Evolutionary conservation across 768 basidiomycete genomes (phyloP), one percentile per base, ranked within the genome.

Genomic region (Clathrus columnatus): DNA sequence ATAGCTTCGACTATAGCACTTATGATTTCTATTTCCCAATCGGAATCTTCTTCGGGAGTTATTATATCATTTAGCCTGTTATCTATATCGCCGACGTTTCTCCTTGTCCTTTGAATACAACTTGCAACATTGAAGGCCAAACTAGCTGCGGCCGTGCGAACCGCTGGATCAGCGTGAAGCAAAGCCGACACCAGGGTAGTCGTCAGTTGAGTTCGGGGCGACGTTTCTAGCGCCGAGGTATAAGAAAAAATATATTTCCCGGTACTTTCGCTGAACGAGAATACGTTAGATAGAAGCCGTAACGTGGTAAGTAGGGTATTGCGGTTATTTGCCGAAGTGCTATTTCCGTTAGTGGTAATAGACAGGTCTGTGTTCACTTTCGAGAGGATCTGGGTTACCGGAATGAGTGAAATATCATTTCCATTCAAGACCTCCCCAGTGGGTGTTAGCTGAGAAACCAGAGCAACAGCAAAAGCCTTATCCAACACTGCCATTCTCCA

Each of bases 1-100:
- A 95, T 63, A 17, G 87, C 88, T 66, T 91, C 89, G 0, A 93
- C 65, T n/a, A 96, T 64, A 0, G 88, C 94, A 62, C 85, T 88
- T 1, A 84, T 73, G 28, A 95, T 68, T 71, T 96, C 94, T 0
- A 87, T 73, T 63, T 91, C 83, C 89, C 90, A 94, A 53, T 93
- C 92, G 7, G 36, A 36, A 8, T 36, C 36, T 36, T 36, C 36
- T n/a, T 36, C 36, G 7, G n/a, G n/a, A 11, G n/a, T 5, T 36
- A n/a, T n/a, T 11, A n/a, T 36, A 18, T 78, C 88, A 28, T 55
- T 24, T 7, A 18, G 29, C 20, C 29, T 45, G 23, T 43, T 10
- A 52, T 82, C 80, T 50, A 79, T 82, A 41, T 71, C 72, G 16
- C 70, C 72, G 24, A 73, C 74, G 18, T 54, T 62, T 30, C 59